Conservation (phyloP, 2,329 filamentous ascomycete species). For the Eutypa lata region DNA sequence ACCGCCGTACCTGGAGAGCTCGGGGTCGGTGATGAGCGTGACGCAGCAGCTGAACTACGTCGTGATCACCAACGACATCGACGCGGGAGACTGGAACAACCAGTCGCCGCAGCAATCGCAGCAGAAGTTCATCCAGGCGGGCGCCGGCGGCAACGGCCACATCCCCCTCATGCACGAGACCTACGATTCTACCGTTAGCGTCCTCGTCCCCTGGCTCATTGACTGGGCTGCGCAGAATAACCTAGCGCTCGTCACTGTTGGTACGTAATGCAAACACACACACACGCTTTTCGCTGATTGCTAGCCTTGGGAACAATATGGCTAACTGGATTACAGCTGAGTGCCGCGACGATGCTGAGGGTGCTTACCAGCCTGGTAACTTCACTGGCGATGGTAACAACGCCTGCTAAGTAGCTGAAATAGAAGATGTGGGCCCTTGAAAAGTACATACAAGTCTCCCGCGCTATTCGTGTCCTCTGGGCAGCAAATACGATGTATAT, state of each 20-base stretch:
- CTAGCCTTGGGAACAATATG: not conserved
- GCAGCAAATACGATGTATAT: too few species aligned
- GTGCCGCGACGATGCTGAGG: constrained; percentile 38
- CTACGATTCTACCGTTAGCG: constrained; percentile 45
- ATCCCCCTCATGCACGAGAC: constrained; percentile 58
- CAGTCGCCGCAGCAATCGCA: constrained; percentile 48
- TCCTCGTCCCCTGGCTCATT: constrained; percentile 47
- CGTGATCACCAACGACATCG: constrained; percentile 58
- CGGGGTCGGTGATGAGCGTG: constrained; percentile 39
- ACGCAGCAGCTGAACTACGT: constrained; percentile 52
- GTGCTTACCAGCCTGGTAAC: constrained; percentile 37
- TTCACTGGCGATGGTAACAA: constrained; percentile 33
- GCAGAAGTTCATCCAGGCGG: constrained; percentile 46
- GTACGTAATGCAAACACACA: constrained; percentile 31
- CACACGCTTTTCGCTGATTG: too few species aligned
- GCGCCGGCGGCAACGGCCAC: constrained; percentile 43
- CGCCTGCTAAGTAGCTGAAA: constrained; percentile 22
- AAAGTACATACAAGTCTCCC: too few species aligned
- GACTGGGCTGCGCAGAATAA: constrained; percentile 48
- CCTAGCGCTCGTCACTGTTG: constrained; percentile 48
- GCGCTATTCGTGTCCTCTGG: too few species aligned
- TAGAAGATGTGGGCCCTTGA: not conserved
- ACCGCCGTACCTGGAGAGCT: constrained; percentile 46
- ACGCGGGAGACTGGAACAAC: constrained; percentile 60
- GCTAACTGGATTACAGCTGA: constrained; percentile 30